Percentiles rank a stretch among this genome's conserved stretches.
phyloP scores from a whole-genome alignment of 2,329 filamentous ascomycete species.

The Microdochium bolleyi region DNA sequence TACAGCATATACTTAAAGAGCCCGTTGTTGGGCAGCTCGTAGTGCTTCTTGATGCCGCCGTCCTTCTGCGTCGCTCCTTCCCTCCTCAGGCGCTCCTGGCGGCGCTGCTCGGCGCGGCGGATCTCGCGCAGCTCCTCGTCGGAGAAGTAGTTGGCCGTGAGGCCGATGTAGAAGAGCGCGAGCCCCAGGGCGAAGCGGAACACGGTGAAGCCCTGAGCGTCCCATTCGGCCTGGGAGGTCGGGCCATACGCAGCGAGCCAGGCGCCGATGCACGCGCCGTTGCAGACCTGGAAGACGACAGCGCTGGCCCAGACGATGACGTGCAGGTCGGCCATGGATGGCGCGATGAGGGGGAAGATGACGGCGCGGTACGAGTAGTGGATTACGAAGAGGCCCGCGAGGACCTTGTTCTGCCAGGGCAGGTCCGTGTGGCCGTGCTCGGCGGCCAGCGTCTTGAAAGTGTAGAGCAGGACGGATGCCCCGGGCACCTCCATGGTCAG shows the following conservation, averaged over 20 bases:
- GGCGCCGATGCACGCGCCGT: constrained; percentile 68
- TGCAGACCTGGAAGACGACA: constrained; percentile 68
- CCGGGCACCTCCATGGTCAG: constrained; percentile 79
- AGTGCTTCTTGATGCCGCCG: constrained; percentile 65
- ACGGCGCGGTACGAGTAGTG: constrained; percentile 91
- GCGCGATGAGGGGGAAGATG: constrained; percentile 73
- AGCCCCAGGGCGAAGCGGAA: constrained; percentile 55
- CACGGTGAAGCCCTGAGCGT: constrained; percentile 24
- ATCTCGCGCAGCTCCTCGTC: constrained; percentile 88
- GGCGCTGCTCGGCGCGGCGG: constrained; percentile 57
- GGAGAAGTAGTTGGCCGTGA: constrained; percentile 77
- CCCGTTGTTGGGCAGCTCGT: constrained; percentile 77
- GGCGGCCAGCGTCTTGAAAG: constrained; percentile 60
- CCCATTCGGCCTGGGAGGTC: constrained; percentile 46
- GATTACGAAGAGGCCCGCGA: constrained; percentile 64
- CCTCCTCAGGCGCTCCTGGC: constrained; percentile 40
- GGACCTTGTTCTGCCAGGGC: constrained; percentile 71
- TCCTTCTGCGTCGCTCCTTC: constrained; percentile 21
- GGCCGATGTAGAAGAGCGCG: constrained; percentile 66
- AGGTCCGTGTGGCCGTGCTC: constrained; percentile 45
- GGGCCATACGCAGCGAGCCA: constrained; percentile 81
- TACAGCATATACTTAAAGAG: constrained; percentile 78
- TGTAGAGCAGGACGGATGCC: constrained; percentile 70
- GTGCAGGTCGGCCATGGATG: constrained; percentile 89
- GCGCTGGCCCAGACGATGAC: constrained; percentile 56